Evolutionary conservation across 1,284 basidiomycete genomes (phyloP).

Genomic region (Golubevia sp.): DNA sequence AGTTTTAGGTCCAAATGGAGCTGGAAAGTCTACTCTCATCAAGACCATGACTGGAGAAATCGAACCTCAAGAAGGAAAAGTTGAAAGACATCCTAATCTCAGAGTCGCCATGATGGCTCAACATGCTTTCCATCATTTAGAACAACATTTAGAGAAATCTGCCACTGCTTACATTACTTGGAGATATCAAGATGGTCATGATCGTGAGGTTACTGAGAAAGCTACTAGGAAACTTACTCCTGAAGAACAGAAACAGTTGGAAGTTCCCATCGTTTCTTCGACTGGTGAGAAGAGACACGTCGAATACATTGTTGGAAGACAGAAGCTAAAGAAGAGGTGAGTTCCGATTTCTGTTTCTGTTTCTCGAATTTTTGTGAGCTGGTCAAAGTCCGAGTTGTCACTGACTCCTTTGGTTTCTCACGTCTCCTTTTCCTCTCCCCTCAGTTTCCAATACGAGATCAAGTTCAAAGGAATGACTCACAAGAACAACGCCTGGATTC

Average conservation of each 20-base stretch:
- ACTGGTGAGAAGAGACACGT: constrained; percentile 90
- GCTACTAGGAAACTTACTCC: constrained; percentile 82
- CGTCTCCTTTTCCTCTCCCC: background rate
- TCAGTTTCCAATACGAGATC: constrained; percentile 89
- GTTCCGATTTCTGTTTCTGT: background rate
- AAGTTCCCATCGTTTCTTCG: constrained; percentile 86
- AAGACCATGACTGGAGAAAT: constrained; percentile 96
- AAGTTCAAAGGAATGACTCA: constrained; percentile 96
- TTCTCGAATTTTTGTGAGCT: background rate
- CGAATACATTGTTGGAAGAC: constrained; percentile 87
- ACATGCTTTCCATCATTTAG: constrained; percentile 86
- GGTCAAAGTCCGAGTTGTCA: background rate
- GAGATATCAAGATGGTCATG: constrained; percentile 98
- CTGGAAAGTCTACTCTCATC: constrained; percentile 94
- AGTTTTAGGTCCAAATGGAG: constrained; percentile 67
- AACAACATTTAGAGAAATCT: constrained; percentile 60
- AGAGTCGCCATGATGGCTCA: constrained; percentile 98
- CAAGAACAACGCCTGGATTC: constrained; percentile 90
- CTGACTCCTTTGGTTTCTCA: background rate
- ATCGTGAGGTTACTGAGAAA: constrained; percentile 93
- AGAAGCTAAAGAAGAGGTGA: constrained; percentile 85
- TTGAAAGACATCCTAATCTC: constrained; percentile 93
- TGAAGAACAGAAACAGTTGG: constrained; percentile 81
- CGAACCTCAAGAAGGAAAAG: constrained; percentile 85
- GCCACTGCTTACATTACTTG: constrained; percentile 70